A percentile compares a stretch with the other conserved stretches of the same genome.
Conservation (phyloP, 2,329 filamentous ascomycete species). For the Neonectria faginata region DNA sequence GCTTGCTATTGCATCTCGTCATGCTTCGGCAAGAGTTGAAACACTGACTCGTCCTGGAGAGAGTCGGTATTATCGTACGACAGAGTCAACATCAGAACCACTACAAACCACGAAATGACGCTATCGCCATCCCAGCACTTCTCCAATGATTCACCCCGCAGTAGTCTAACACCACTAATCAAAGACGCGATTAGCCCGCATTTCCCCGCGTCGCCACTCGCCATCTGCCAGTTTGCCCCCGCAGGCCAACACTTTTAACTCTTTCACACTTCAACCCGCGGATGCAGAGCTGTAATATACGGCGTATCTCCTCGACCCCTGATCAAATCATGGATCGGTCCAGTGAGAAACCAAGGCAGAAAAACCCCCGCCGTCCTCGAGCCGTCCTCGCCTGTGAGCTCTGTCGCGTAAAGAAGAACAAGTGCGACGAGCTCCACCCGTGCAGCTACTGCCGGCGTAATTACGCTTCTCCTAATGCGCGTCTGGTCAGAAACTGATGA, state of each 20-base stretch:
- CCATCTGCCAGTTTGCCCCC: conserved; percentile 13
- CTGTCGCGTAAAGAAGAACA: conserved; percentile 61
- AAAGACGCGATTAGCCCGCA: conserved; percentile 6
- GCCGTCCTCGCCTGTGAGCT: conserved; percentile 59
- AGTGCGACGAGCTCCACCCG: conserved; percentile 59
- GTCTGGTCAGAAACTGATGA: conserved; percentile 6
- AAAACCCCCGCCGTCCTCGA: conserved; percentile 49
- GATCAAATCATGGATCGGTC: conserved; percentile 3
- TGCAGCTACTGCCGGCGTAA: conserved; percentile 39
- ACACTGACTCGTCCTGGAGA: neutral
- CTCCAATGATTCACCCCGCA: neutral
- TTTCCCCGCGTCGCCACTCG: conserved; percentile 11
- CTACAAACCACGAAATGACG: neutral
- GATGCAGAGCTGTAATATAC: neutral
- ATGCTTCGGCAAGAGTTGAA: neutral
- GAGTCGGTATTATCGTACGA: neutral
- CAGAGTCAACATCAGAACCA: neutral
- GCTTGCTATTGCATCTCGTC: neutral
- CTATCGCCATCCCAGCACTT: conserved; percentile 1
- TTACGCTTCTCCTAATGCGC: neutral
- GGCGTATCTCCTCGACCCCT: neutral
- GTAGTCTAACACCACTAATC: neutral
- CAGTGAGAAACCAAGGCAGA: conserved; percentile 13
- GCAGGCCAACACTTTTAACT: neutral
- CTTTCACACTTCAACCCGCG: neutral